These are phyloP conservation scores for Alternaria sp. DNA, from an alignment of 2,329 filamentous ascomycete genomes.

Conservation along the genomic window DNA sequence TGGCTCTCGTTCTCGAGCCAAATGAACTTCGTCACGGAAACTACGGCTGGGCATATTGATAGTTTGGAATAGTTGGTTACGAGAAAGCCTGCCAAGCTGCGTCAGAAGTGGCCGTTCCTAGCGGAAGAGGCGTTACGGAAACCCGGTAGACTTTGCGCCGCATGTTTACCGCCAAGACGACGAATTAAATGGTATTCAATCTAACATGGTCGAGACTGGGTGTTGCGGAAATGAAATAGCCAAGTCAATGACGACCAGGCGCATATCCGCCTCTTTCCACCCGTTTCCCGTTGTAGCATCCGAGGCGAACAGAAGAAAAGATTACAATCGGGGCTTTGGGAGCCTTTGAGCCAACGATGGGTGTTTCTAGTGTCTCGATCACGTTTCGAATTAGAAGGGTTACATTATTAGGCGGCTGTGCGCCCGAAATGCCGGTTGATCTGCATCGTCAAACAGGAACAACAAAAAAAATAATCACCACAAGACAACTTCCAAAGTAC, in stretches of 20 bases:
- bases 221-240: background rate
- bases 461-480: background rate
- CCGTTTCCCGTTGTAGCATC: background rate
- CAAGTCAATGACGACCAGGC: conserved; percentile 17
- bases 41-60: background rate
- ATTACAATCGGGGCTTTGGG: background rate
- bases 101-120: too few relatives aligned
- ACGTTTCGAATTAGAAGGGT: conserved; percentile 22
- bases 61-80: background rate
- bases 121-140: conserved; percentile 14
- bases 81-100: too few relatives aligned
- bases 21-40: background rate
- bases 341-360: background rate
- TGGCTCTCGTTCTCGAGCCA: background rate
- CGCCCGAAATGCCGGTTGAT: conserved; percentile 19
- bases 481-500: background rate
- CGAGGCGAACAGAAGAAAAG: background rate
- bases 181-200: conserved; percentile 11
- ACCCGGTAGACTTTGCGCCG: conserved; percentile 5
- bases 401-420: background rate
- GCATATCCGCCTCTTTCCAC: background rate
- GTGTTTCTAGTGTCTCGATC: conserved; percentile 1
- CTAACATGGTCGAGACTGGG: conserved; percentile 8
- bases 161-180: background rate
- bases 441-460: conserved; percentile 1